These are phyloP conservation scores for Zanthoxylum bungeanum DNA, from an alignment of 345 rosid species.

Conservation along the genomic window DNA sequence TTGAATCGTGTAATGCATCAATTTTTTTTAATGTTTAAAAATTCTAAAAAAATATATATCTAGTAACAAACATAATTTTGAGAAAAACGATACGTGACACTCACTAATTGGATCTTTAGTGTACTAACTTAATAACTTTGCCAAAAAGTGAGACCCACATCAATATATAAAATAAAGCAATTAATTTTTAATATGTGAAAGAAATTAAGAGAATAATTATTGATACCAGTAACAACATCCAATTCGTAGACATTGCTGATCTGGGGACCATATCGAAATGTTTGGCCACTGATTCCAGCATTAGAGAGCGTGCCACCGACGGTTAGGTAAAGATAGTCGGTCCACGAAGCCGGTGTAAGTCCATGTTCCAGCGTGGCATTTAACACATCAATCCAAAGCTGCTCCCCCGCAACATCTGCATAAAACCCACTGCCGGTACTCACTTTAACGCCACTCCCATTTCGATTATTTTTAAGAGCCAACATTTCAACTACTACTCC, in stretches of 20 bases:
- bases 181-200: background rate
- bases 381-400: conserved; percentile 81
- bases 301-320: conserved; percentile 96
- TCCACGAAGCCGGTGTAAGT: conserved; percentile 73
- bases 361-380: conserved; percentile 42
- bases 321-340: conserved; percentile 81
- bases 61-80: too few species aligned
- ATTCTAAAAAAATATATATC: too few species aligned
- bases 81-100: too few species aligned
- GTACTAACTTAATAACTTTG: too few species aligned
- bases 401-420: conserved; percentile 77
- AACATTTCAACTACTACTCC: conserved; percentile 82
- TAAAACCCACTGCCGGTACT: conserved; percentile 29
- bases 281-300: conserved; percentile 93
- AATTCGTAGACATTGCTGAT: conserved; percentile 81
- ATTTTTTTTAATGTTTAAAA: too few species aligned
- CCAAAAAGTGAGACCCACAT: too few species aligned
- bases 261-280: conserved; percentile 88
- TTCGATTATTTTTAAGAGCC: conserved; percentile 29
- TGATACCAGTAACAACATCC: conserved; percentile 84
- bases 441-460: conserved; percentile 25
- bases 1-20: too few species aligned
- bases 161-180: too few species aligned
- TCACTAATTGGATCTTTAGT: too few species aligned
- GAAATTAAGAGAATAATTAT: background rate